A percentile compares a stretch with the other conserved stretches of the same genome.
These are phyloP conservation scores for Penicillium egyptiacum DNA, from an alignment of 495 filamentous ascomycete species.

Conservation along the genomic window DNA sequence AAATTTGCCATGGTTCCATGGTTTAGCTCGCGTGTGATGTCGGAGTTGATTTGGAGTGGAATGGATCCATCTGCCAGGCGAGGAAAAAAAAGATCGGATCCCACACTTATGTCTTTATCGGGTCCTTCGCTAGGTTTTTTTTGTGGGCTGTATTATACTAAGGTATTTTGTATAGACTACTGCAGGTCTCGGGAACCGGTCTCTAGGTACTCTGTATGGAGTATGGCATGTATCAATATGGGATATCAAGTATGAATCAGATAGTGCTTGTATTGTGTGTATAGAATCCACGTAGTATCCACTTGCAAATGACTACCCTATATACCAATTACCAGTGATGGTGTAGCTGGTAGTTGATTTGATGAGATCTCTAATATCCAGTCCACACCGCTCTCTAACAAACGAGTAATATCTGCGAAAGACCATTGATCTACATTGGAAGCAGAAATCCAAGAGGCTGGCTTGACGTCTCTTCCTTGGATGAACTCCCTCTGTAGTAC, in stretches of 20 bases:
- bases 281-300: background rate
- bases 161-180: slow-evolving; percentile 13
- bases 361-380: background rate
- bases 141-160: slow-evolving; percentile 11
- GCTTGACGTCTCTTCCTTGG: slow-evolving; percentile 1
- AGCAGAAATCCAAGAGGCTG: slow-evolving; percentile 6
- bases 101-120: slow-evolving; percentile 5
- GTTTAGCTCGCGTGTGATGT: slow-evolving; percentile 3
- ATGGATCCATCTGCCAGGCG: slow-evolving; percentile 10
- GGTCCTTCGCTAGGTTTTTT: background rate
- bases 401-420: background rate
- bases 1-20: slow-evolving; percentile 21
- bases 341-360: slow-evolving; percentile 2
- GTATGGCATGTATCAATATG: slow-evolving; percentile 10
- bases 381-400: slow-evolving; percentile 5
- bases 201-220: slow-evolving; percentile 1
- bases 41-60: slow-evolving; percentile 8
- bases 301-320: slow-evolving; percentile 1
- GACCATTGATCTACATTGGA: slow-evolving; percentile 7
- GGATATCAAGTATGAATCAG: slow-evolving; percentile 2
- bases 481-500: background rate
- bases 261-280: slow-evolving; percentile 2
- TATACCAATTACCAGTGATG: background rate
- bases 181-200: slow-evolving; percentile 13
- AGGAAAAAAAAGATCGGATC: slow-evolving; percentile 5